phyloP scores from a whole-genome alignment of 176 grass and related monocot genomes.

The Luzula sylvatica region DNA sequence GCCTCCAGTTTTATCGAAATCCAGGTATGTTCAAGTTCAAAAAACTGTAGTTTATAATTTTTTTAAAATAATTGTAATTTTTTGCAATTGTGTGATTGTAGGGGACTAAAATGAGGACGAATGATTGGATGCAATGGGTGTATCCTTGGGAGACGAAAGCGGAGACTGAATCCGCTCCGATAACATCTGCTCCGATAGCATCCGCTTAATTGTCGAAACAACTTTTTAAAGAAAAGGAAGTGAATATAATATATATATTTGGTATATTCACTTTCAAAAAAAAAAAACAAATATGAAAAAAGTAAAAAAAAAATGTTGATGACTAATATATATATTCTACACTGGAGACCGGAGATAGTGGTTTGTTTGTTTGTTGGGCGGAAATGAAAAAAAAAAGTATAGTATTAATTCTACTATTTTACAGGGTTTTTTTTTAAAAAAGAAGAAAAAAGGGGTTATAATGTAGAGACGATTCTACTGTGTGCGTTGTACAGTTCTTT shows the following conservation, averaged over 20 bases:
- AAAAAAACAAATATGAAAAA: background rate
- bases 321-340: conserved; percentile 6
- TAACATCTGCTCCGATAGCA: background rate
- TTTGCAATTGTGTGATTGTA: conserved; percentile 13
- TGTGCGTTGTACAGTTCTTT: conserved; percentile 5
- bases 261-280: conserved; percentile 2
- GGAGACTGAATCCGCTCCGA: background rate
- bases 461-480: conserved; percentile 7
- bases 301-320: background rate
- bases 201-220: background rate
- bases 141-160: conserved; percentile 5
- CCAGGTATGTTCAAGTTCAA: conserved; percentile 54
- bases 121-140: conserved; percentile 65
- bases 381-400: background rate
- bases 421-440: background rate
- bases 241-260: background rate
- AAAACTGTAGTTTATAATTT: too few relatives aligned
- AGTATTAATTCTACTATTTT: conserved; percentile 4
- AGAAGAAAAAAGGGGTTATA: conserved; percentile 1
- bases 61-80: background rate
- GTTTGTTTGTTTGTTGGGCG: too few relatives aligned
- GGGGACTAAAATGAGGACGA: conserved; percentile 54
- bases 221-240: background rate
- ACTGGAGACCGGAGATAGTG: background rate
- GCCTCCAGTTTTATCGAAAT: conserved; percentile 59